phyloP scores from a whole-genome alignment of 2,329 filamentous ascomycete genomes.

The Fusarium torreyae region DNA sequence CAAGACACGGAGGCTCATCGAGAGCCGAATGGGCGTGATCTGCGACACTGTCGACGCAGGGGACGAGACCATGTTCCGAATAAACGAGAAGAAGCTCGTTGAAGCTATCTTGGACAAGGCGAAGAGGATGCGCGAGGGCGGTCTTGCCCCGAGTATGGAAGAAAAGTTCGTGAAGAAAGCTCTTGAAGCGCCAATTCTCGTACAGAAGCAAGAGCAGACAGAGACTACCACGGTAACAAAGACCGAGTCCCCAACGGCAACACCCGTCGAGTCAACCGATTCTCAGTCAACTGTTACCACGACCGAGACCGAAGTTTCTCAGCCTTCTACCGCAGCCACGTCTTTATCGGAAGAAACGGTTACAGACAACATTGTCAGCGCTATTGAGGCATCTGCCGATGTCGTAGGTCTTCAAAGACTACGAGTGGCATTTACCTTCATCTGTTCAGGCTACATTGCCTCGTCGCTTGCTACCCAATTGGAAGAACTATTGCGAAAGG shows the following conservation, averaged over 20 bases:
- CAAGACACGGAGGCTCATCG: slow-evolving; percentile 67
- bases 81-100: slow-evolving; percentile 80
- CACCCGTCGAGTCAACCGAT: slow-evolving; percentile 52
- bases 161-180: slow-evolving; percentile 84
- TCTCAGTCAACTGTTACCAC: slow-evolving; percentile 61
- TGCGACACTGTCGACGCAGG: slow-evolving; percentile 89
- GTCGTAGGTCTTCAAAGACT: slow-evolving; percentile 74
- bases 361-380: slow-evolving; percentile 56
- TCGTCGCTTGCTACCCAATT: slow-evolving; percentile 61
- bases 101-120: slow-evolving; percentile 79
- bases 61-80: slow-evolving; percentile 87
- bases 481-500: slow-evolving; percentile 56
- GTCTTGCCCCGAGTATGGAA: slow-evolving; percentile 85
- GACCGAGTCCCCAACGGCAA: slow-evolving; percentile 40
- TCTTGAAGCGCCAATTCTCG: slow-evolving; percentile 82
- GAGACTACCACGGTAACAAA: slow-evolving; percentile 28
- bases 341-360: slow-evolving; percentile 57
- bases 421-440: slow-evolving; percentile 75
- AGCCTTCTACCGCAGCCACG: slow-evolving; percentile 63
- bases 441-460: slow-evolving; percentile 74
- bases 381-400: slow-evolving; percentile 63
- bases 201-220: slow-evolving; percentile 69
- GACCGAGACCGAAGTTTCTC: slow-evolving; percentile 57
- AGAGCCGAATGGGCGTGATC: slow-evolving; percentile 76
- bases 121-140: slow-evolving; percentile 72